These are phyloP conservation scores for Aspergillus incahuasiensis DNA, from an alignment of 495 filamentous ascomycete genomes.

Conservation along the genomic window DNA sequence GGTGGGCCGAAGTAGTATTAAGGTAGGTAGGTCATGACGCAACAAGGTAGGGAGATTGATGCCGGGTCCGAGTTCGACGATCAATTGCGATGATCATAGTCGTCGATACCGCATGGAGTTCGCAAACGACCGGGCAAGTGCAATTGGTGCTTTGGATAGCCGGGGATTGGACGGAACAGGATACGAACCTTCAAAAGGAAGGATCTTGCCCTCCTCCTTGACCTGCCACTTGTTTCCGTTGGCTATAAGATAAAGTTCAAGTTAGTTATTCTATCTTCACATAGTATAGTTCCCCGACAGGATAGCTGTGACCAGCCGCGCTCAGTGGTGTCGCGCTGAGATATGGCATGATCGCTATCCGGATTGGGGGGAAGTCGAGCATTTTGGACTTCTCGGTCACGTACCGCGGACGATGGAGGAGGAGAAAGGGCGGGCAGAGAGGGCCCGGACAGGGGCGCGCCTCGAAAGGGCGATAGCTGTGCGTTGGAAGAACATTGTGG, in stretches of 20 bases:
- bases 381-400: slow-evolving; percentile 24
- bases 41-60: background rate
- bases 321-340: slow-evolving; percentile 22
- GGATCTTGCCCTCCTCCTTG: slow-evolving; percentile 41
- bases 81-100: slow-evolving; percentile 5
- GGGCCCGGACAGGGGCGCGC: slow-evolving; percentile 59
- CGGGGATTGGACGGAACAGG: background rate
- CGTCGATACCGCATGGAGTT: background rate
- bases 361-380: slow-evolving; percentile 23
- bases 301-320: slow-evolving; percentile 1
- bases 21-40: background rate
- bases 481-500: slow-evolving; percentile 78
- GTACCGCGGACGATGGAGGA: slow-evolving; percentile 46
- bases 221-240: slow-evolving; percentile 34
- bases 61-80: background rate
- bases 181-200: slow-evolving; percentile 43
- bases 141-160: slow-evolving; percentile 4
- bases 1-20: background rate
- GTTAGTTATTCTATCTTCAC: slow-evolving; percentile 25
- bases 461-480: slow-evolving; percentile 67
- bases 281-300: background rate
- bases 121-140: slow-evolving; percentile 14
- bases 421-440: slow-evolving; percentile 46
- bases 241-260: slow-evolving; percentile 22
- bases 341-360: slow-evolving; percentile 17